Conservation (phyloP, 2,329 filamentous ascomycete species). For the Septoria linicola region DNA sequence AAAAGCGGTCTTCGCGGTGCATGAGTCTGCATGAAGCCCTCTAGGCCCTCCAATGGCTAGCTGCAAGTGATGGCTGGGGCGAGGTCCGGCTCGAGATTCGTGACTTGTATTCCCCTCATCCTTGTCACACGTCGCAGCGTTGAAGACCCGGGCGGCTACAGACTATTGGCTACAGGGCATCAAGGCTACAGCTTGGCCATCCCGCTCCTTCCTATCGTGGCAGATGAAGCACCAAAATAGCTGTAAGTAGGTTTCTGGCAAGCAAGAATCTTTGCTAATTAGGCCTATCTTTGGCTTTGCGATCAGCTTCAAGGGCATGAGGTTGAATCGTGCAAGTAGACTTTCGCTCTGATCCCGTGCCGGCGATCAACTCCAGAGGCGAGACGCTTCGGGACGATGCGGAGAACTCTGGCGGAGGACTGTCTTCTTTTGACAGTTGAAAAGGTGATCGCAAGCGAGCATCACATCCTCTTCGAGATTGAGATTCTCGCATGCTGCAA, state of each 20-base stretch:
- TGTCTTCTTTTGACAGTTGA: constrained; percentile 7
- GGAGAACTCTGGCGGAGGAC: constrained; percentile 16
- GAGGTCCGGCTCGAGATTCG: constrained; percentile 16
- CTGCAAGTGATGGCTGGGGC: constrained; percentile 12
- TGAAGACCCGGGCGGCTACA: constrained; percentile 21
- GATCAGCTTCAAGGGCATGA: neutral
- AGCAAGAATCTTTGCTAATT: constrained; percentile 9
- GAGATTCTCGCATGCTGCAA: constrained; percentile 23
- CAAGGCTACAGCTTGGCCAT: constrained; percentile 10
- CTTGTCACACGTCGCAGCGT: constrained; percentile 24
- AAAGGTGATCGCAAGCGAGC: constrained; percentile 11
- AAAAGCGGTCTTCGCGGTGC: constrained; percentile 24
- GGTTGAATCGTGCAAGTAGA: constrained; percentile 2
- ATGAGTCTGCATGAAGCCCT: constrained; percentile 19
- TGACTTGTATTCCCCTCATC: constrained; percentile 21
- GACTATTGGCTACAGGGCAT: constrained; percentile 18
- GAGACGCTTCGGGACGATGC: constrained; percentile 27
- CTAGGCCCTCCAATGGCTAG: constrained; percentile 19
- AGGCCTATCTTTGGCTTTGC: constrained; percentile 5
- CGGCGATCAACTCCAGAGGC: constrained; percentile 19
- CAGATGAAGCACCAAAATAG: constrained; percentile 15
- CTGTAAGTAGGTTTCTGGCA: neutral
- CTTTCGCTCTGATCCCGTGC: constrained; percentile 8
- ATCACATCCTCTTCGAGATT: constrained; percentile 3
- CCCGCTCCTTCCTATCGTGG: constrained; percentile 15